Evolutionary conservation across 768 basidiomycete species (phyloP).

Genomic region (Termitomyces sp.): DNA sequence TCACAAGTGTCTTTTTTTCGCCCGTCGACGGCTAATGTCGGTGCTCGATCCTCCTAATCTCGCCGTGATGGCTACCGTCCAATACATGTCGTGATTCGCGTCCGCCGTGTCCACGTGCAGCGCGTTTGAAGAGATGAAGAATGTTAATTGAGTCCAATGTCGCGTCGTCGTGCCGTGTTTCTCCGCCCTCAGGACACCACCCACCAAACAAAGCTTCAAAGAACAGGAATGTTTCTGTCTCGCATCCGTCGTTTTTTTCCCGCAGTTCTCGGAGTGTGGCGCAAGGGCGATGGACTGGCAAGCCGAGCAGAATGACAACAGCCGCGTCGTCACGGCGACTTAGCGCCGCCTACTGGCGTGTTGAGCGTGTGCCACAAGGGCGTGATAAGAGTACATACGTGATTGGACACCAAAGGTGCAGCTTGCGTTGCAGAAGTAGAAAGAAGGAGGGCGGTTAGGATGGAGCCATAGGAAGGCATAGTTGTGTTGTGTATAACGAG

Average conservation of each 20-base stretch:
- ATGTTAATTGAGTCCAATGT: not conserved
- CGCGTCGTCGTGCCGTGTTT: not conserved
- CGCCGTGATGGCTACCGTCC: not conserved
- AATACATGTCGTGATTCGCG: not conserved
- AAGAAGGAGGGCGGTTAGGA: constrained; percentile 16
- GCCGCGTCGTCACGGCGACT: not conserved
- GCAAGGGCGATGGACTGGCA: constrained; percentile 8
- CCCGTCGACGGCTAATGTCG: not conserved
- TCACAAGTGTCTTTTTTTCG: not conserved
- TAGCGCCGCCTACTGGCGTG: not conserved
- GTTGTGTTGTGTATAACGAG: constrained; percentile 1
- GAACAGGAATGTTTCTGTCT: not conserved
- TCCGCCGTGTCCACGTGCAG: not conserved
- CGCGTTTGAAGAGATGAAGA: not conserved
- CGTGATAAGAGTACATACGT: not conserved
- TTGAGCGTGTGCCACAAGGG: not conserved
- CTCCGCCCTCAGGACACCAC: not conserved
- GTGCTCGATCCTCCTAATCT: no score
- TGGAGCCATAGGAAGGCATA: constrained; percentile 10
- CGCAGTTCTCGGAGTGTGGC: constrained; percentile 3
- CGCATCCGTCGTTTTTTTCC: constrained; percentile 7
- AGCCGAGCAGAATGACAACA: not conserved
- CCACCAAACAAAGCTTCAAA: not conserved
- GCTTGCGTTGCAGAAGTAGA: constrained; percentile 12
- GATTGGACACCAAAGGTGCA: constrained; percentile 14